Percentiles rank a stretch among this genome's conserved stretches.
phyloP scores from a whole-genome alignment of 2,329 filamentous ascomycete genomes.

The Chaetomiaceae sp. region DNA sequence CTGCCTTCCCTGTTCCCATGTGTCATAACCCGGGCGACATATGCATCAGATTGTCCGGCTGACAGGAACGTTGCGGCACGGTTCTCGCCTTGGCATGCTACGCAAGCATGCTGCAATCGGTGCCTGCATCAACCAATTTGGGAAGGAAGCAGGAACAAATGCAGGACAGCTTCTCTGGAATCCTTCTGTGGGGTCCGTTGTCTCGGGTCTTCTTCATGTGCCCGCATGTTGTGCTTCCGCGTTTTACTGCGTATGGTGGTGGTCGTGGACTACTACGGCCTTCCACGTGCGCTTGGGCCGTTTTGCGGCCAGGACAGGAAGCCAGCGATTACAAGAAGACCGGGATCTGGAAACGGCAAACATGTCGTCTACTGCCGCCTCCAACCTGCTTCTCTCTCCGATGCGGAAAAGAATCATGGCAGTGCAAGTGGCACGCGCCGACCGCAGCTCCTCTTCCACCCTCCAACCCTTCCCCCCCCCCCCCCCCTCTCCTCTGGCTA shows the following conservation, averaged over 20 bases:
- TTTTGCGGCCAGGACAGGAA: no score
- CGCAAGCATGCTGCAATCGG: not conserved
- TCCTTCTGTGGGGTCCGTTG: not conserved
- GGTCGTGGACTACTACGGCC: no score
- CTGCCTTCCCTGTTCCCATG: conserved; percentile 9
- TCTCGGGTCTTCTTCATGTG: no score
- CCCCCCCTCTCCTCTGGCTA: not conserved
- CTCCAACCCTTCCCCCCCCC: no score
- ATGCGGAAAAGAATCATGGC: not conserved
- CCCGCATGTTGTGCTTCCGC: no score
- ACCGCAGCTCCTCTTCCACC: not conserved
- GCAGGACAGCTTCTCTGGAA: not conserved
- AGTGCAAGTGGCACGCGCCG: conserved; percentile 5
- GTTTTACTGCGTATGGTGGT: not conserved
- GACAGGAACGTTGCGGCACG: conserved; percentile 18
- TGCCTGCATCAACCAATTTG: conserved; percentile 4
- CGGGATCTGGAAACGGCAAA: no score
- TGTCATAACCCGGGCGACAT: conserved; percentile 11
- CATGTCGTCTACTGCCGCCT: no score
- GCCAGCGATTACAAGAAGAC: no score
- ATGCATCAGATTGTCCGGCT: conserved; percentile 18
- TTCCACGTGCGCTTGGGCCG: no score
- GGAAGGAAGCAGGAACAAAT: not conserved
- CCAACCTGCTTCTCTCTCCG: not conserved
- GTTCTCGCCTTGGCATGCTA: conserved; percentile 13